Evolutionary conservation across 164 flowering plant genomes (phyloP).

Genomic region (Chimonanthus praecox): DNA sequence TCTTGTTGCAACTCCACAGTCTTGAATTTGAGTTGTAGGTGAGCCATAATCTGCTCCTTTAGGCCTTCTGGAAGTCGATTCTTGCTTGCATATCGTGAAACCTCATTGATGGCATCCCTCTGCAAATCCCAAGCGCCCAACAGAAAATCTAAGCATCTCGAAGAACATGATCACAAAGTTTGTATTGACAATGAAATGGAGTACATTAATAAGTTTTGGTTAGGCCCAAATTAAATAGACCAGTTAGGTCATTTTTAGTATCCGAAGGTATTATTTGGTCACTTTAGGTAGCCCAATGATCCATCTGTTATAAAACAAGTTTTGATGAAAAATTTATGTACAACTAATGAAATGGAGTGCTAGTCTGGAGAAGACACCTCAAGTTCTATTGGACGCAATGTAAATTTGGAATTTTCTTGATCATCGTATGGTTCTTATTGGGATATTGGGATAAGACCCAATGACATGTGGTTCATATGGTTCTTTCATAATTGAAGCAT

Average conservation of each 20-base stretch:
- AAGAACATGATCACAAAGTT: neutral
- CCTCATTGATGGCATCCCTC: constrained; percentile 72
- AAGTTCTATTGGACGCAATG: neutral
- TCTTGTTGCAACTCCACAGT: constrained; percentile 79
- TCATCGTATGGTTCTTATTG: neutral
- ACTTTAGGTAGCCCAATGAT: neutral
- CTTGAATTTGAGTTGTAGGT: constrained; percentile 74
- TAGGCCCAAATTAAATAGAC: neutral
- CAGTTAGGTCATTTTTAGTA: neutral
- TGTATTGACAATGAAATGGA: neutral
- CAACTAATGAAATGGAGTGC: neutral
- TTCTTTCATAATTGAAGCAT: neutral
- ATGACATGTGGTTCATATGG: neutral
- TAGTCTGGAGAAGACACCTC: too few species aligned
- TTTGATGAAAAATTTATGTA: too few species aligned
- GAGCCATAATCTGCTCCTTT: constrained; percentile 84
- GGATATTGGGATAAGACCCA: neutral
- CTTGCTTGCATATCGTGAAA: constrained; percentile 62
- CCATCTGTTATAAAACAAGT: neutral
- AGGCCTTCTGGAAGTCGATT: constrained; percentile 71
- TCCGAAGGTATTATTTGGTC: neutral
- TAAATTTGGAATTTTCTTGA: neutral
- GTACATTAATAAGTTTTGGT: neutral
- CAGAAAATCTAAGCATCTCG: neutral
- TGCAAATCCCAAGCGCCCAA: constrained; percentile 17